Percentiles rank a stretch among this genome's conserved stretches.
phyloP scores from a whole-genome alignment of 441 rosid genomes.

The Francoa sonchifolia region DNA sequence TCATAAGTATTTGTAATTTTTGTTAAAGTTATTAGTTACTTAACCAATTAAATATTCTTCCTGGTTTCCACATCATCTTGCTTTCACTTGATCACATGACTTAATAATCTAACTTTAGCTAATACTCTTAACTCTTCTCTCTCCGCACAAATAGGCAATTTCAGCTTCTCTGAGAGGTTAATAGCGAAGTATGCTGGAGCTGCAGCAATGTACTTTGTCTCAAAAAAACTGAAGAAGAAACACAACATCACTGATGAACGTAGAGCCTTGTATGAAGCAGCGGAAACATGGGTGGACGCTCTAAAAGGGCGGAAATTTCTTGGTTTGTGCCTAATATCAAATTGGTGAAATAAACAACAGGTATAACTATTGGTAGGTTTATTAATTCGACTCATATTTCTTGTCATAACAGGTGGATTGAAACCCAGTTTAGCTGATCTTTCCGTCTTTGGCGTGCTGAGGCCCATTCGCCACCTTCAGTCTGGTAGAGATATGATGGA shows the following conservation, averaged over 20 bases:
- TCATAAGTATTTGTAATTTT: too few relatives aligned
- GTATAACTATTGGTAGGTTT: too few relatives aligned
- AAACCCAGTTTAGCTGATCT: conserved; percentile 90
- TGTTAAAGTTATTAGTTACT: too few relatives aligned
- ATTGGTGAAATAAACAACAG: too few relatives aligned
- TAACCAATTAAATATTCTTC: too few relatives aligned
- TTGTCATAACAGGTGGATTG: conserved; percentile 43
- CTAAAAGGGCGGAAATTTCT: conserved; percentile 59
- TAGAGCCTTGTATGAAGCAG: conserved; percentile 70
- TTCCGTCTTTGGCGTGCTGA: conserved; percentile 76
- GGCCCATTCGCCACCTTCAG: conserved; percentile 66
- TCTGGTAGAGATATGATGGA: conserved; percentile 90
- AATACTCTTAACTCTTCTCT: background rate
- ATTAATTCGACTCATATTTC: too few relatives aligned
- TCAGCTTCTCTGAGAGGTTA: conserved; percentile 69
- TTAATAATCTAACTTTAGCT: conserved; percentile 4
- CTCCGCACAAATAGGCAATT: conserved; percentile 51
- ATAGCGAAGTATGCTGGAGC: conserved; percentile 85
- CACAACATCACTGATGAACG: conserved; percentile 87
- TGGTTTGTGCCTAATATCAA: too few relatives aligned
- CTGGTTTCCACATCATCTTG: too few relatives aligned
- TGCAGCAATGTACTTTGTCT: conserved; percentile 79
- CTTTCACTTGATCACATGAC: too few relatives aligned
- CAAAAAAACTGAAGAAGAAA: conserved; percentile 86
- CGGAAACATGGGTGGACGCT: conserved; percentile 85